phyloP scores from a whole-genome alignment of 495 filamentous ascomycete genomes.

The Polyplosphaeria fusca region DNA sequence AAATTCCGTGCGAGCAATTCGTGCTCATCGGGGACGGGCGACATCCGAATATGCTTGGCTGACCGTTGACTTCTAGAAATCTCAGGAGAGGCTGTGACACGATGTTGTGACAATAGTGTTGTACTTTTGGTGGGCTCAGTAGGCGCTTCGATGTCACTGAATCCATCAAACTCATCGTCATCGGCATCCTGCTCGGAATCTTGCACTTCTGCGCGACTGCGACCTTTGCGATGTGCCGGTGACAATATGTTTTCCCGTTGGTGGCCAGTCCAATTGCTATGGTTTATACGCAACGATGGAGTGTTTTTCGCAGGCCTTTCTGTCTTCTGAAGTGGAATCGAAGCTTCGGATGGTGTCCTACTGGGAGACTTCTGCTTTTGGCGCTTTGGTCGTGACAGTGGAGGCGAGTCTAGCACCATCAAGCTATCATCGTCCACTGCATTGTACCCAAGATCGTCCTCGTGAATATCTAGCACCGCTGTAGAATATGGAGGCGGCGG shows the following conservation, averaged over 20 bases:
- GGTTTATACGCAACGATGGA: too few species aligned
- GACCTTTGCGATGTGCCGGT: constrained; percentile 1
- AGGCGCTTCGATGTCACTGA: too few species aligned
- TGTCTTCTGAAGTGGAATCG: constrained; percentile 14
- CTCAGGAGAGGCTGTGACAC: too few species aligned
- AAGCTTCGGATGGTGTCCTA: constrained; percentile 20
- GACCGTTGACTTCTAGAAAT: not conserved
- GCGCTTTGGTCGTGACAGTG: not conserved
- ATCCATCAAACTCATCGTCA: constrained; percentile 19
- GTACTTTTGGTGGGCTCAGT: too few species aligned
- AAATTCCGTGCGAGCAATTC: too few species aligned
- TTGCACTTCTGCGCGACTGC: not conserved
- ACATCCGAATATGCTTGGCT: too few species aligned
- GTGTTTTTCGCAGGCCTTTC: constrained; percentile 5
- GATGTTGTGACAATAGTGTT: too few species aligned
- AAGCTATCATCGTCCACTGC: constrained; percentile 15
- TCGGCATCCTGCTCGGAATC: constrained; percentile 30
- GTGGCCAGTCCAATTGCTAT: too few species aligned
- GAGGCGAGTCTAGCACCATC: constrained; percentile 1
- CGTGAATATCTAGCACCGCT: not conserved
- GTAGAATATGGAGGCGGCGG: constrained; percentile 34
- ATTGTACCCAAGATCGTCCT: not conserved
- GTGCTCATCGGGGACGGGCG: too few species aligned
- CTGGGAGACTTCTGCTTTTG: constrained; percentile 29
- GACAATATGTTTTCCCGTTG: not conserved